Evolutionary conservation across 352 stramenopile genomes (phyloP).

Genomic region (Pythium periplocum): DNA sequence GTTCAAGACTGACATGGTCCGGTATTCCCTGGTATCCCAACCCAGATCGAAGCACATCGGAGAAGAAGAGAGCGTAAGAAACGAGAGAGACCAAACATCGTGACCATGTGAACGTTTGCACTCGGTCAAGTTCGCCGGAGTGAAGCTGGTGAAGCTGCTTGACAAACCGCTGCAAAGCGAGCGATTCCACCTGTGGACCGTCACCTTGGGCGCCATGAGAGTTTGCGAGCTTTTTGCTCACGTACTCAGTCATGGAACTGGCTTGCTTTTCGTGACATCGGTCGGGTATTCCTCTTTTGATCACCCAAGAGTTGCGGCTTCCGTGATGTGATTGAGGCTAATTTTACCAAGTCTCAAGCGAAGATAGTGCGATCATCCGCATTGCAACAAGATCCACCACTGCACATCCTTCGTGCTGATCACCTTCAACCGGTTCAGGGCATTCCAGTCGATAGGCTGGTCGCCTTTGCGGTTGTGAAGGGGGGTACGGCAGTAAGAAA

Average conservation of each 20-base stretch:
- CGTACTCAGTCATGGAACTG: too few species aligned
- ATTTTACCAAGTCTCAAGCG: too few species aligned
- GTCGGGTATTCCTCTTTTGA: too few species aligned
- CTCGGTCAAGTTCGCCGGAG: too few species aligned
- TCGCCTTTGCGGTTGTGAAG: background rate
- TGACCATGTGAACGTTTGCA: slow-evolving; percentile 12
- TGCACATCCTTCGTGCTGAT: slow-evolving; percentile 6
- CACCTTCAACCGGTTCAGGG: background rate
- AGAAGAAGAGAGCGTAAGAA: slow-evolving; percentile 23
- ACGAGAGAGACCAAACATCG: slow-evolving; percentile 11
- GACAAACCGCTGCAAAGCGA: too few species aligned
- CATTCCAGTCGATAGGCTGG: slow-evolving; percentile 6
- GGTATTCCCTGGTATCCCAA: background rate
- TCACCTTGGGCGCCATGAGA: too few species aligned
- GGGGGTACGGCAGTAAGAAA: slow-evolving; percentile 1
- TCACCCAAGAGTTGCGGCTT: too few species aligned
- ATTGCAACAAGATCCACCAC: slow-evolving; percentile 9
- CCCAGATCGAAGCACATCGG: slow-evolving; percentile 18
- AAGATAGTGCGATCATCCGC: slow-evolving; percentile 2
- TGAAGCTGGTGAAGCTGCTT: too few species aligned
- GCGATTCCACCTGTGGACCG: too few species aligned
- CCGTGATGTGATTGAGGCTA: too few species aligned
- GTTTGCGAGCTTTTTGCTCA: too few species aligned
- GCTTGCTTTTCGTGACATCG: too few species aligned
- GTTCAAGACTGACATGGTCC: background rate